Evolutionary conservation across 345 rosid species (phyloP), one percentile per base, ranked within the genome.

Genomic region (Linum lewisii): DNA sequence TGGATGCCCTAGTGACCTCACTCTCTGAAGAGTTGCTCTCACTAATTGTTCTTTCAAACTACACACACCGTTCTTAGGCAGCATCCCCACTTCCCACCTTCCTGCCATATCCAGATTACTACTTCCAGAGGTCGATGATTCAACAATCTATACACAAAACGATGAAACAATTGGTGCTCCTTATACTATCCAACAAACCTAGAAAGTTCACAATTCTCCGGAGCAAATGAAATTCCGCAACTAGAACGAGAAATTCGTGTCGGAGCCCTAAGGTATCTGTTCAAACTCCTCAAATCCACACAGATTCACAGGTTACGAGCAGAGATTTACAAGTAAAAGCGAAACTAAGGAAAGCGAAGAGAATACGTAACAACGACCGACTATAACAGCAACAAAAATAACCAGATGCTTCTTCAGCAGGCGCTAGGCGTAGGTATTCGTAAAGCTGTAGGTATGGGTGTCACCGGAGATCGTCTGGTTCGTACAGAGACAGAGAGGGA

Each of bases 41-140:
- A 87, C 88, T 14, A 80, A 60, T 59, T 81, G 96, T 60, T 87
- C 96, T 69, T 68, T 87, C 59, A 85, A 72, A 66, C 79, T 84
- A 62, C 62, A 29, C 19, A 66, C 73, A 64, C 62, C 66, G 3
- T 77, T 58, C 73, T 67, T 81, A 1, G 72, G 86, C 24, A 82
- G 86, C 22, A 82, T 69, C 62, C 78, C 88, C 60, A 86, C 29
- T 19, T 75, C 88, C 75, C 73, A 73, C 66, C 62, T 79, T 67
- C 77, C 88, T 6, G 79, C 77, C 97, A 85, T 93, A 85, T 93
- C 72, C 71, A 8, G 37, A 63, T n/a, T 29, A 55, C n/a, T n/a
- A 29, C 26, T 11, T 49, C 11, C 24, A 47, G 42, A 22, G 25
- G 25, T 0, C 7, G 49, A 38, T 63, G 23, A 59, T 23, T 26